These are phyloP conservation scores for Malassezia sympodialis DNA, from an alignment of 1,284 basidiomycete species.

Conservation along the genomic window DNA sequence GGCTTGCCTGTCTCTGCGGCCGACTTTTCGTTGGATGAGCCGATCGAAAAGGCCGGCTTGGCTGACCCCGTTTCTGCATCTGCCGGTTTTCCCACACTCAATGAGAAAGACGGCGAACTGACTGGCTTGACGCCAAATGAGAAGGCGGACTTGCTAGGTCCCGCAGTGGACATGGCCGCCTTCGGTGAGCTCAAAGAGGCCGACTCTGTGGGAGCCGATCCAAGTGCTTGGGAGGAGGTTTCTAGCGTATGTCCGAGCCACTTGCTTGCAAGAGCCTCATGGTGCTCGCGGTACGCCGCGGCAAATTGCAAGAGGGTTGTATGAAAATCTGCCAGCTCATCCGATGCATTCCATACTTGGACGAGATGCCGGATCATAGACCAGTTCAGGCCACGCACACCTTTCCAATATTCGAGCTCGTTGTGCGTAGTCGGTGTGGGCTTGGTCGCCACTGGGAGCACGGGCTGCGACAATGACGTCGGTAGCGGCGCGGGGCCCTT, in stretches of 20 bases:
- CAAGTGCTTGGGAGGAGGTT: background rate
- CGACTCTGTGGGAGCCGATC: background rate
- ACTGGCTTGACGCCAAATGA: background rate
- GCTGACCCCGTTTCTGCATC: background rate
- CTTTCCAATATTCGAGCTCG: slow-evolving; percentile 3
- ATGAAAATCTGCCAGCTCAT: slow-evolving; percentile 8
- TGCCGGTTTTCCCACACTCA: background rate
- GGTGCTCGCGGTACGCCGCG: slow-evolving; percentile 1
- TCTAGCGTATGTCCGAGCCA: background rate
- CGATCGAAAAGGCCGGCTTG: background rate
- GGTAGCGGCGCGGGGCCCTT: background rate
- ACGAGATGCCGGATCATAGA: slow-evolving; percentile 6
- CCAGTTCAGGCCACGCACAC: slow-evolving; percentile 15
- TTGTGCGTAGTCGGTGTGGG: background rate
- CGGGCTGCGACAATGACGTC: background rate
- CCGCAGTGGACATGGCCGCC: background rate
- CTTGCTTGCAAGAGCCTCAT: background rate
- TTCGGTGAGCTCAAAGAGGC: background rate
- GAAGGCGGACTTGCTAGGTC: no score
- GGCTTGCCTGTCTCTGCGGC: background rate
- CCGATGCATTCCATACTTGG: slow-evolving; percentile 2
- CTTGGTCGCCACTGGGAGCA: background rate
- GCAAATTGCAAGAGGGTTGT: background rate
- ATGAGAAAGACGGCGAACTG: background rate
- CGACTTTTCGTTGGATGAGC: background rate